Percentiles rank a stretch among this genome's conserved stretches.
Conservation (phyloP, 768 basidiomycete genomes). For the Pisolithus microcarpus region DNA sequence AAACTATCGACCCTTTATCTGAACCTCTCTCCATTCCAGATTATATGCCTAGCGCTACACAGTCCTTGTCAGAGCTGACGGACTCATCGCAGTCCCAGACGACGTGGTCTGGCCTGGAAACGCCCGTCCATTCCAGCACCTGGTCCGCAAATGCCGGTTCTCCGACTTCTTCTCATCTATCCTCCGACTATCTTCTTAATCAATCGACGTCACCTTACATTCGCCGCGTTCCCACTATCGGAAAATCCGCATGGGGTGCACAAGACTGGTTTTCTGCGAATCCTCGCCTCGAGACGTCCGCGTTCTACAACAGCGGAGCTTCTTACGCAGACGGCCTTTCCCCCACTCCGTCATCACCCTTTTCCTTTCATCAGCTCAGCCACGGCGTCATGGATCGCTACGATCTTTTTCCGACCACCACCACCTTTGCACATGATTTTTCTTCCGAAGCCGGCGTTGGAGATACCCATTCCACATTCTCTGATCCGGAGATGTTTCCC, state of each 20-base stretch:
- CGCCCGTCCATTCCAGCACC: slow-evolving; percentile 49
- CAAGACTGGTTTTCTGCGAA: slow-evolving; percentile 82
- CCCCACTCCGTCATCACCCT: slow-evolving; percentile 54
- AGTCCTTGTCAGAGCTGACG: slow-evolving; percentile 43
- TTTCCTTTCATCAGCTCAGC: slow-evolving; percentile 50
- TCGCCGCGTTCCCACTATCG: slow-evolving; percentile 56
- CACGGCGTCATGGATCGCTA: slow-evolving; percentile 80
- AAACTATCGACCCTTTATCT: slow-evolving; percentile 40
- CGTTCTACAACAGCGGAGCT: slow-evolving; percentile 35
- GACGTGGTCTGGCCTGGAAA: slow-evolving; percentile 55
- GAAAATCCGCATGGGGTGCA: slow-evolving; percentile 79
- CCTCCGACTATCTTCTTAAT: slow-evolving; percentile 52
- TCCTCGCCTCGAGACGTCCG: slow-evolving; percentile 62
- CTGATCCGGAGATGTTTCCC: slow-evolving; percentile 52
- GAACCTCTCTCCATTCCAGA: slow-evolving; percentile 43
- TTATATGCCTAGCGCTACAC: slow-evolving; percentile 42
- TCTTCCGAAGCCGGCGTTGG: slow-evolving; percentile 61
- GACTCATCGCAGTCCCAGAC: slow-evolving; percentile 48
- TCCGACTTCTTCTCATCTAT: slow-evolving; percentile 60
- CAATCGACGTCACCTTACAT: slow-evolving; percentile 47
- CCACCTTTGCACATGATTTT: slow-evolving; percentile 42
- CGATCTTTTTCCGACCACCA: slow-evolving; percentile 53
- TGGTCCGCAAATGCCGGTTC: slow-evolving; percentile 51
- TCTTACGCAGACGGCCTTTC: slow-evolving; percentile 38
- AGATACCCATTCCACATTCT: slow-evolving; percentile 64